Percentiles rank a stretch among this genome's conserved stretches.
These are phyloP conservation scores for Dendrocalamus latiflorus DNA, from an alignment of 202 grass and related monocot genomes.

Conservation along the genomic window DNA sequence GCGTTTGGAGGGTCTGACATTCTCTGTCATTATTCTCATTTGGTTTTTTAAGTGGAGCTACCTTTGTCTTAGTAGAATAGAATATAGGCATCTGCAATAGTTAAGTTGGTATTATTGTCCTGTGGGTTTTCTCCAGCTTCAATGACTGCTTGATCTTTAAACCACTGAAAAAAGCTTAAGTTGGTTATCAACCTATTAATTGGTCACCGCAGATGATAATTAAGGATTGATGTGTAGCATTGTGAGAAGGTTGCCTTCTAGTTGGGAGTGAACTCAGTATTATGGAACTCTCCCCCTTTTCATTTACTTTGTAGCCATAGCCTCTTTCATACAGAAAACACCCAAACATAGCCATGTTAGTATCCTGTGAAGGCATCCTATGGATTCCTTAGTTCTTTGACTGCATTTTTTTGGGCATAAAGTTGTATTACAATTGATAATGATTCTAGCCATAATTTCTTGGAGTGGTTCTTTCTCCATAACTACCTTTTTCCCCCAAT, in stretches of 20 bases:
- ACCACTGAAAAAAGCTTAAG: slow-evolving; percentile 1
- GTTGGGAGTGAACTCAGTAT: not conserved
- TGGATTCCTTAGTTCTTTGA: not conserved
- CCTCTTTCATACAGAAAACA: not conserved
- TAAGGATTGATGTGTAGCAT: not conserved
- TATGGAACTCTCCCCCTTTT: not conserved
- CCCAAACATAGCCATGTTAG: not conserved
- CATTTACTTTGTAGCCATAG: not conserved
- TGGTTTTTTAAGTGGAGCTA: not conserved
- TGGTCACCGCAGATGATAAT: not conserved
- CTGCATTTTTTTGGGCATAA: not conserved
- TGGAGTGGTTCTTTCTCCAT: not conserved
- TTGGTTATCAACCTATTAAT: not conserved
- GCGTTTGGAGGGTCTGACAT: not conserved
- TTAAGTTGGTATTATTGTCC: not conserved
- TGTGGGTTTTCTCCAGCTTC: not conserved
- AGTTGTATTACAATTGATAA: not conserved
- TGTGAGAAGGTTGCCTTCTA: slow-evolving; percentile 1
- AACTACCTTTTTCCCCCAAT: not conserved
- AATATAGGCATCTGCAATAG: not conserved
- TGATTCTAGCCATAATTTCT: not conserved
- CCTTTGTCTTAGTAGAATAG: not conserved
- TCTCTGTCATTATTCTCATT: no score
- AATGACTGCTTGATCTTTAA: not conserved
- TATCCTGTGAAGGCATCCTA: not conserved